Percentiles rank a stretch among this genome's conserved stretches.
Evolutionary conservation across 148 eudicot genomes (phyloP).

Genomic region (Vaccinium myrtillus): DNA sequence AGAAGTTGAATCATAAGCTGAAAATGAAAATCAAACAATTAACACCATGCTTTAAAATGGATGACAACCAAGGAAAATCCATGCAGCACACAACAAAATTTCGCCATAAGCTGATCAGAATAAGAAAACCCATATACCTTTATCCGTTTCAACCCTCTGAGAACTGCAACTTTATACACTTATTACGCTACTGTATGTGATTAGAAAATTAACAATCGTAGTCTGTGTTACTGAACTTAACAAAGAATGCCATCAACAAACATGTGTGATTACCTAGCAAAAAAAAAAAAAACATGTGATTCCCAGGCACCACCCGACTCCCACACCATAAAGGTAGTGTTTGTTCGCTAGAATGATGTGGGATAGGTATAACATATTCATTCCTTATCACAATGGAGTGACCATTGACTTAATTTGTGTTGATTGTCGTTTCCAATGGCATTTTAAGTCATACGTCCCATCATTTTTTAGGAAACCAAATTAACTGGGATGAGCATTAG

Average conservation of each 20-base stretch:
- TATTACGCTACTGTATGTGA: neutral
- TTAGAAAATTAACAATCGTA: neutral
- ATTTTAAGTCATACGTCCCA: neutral
- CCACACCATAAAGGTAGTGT: neutral
- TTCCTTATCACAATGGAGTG: neutral
- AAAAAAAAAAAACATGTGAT: neutral
- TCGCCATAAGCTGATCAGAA: neutral
- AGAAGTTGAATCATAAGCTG: slow-evolving; percentile 65
- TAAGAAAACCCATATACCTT: neutral
- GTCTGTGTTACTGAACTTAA: neutral
- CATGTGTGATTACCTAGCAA: no score
- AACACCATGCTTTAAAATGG: slow-evolving; percentile 15
- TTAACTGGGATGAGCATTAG: neutral
- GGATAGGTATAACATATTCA: neutral
- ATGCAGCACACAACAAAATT: neutral
- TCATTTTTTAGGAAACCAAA: neutral
- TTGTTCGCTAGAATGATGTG: neutral
- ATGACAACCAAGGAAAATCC: neutral
- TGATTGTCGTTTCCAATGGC: neutral
- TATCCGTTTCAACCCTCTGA: neutral
- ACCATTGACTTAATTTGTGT: neutral
- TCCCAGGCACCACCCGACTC: neutral
- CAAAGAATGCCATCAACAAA: neutral
- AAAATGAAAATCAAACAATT: slow-evolving; percentile 20
- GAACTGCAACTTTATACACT: neutral